Percentiles rank a stretch among this genome's conserved stretches.
These are phyloP conservation scores for Beta macrorhiza DNA, from an alignment of 179 eudicot genomes.

Conservation along the genomic window DNA sequence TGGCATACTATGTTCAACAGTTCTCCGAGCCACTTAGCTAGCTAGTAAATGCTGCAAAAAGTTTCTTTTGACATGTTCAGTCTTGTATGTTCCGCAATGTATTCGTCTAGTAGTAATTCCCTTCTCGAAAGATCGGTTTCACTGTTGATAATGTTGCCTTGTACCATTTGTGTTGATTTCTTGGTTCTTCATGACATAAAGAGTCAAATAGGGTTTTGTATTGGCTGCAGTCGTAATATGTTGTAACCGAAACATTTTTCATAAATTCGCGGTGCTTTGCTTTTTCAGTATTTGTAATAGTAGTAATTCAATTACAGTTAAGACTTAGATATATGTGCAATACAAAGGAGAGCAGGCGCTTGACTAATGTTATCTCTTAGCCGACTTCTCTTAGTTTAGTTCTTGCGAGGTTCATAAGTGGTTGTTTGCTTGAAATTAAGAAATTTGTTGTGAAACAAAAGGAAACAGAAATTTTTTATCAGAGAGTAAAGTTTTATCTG, in stretches of 20 bases:
- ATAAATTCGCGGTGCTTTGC: neutral
- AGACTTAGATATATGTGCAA: neutral
- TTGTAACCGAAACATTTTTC: constrained; percentile 4
- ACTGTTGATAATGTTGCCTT: constrained; percentile 16
- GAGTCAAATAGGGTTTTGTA: constrained; percentile 8
- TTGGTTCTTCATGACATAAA: constrained; percentile 6
- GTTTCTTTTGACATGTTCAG: neutral
- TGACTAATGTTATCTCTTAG: no score
- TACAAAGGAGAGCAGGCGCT: neutral
- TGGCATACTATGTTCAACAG: constrained; percentile 96
- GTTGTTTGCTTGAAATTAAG: no score
- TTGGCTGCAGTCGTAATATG: constrained; percentile 11
- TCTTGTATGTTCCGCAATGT: constrained; percentile 25
- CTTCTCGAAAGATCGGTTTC: neutral
- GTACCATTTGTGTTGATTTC: constrained; percentile 27
- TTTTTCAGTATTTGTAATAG: neutral
- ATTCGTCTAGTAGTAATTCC: constrained; percentile 9
- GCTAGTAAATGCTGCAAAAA: constrained; percentile 24
- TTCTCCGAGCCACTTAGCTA: constrained; percentile 88
- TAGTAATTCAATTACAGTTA: neutral
- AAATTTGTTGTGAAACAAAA: no score
- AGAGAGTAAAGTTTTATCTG: no score
- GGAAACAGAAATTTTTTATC: no score
- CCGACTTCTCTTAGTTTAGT: no score
- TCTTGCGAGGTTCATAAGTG: no score